These are phyloP conservation scores for Dioszegia crocea DNA, from an alignment of 768 basidiomycete genomes.

Conservation along the genomic window DNA sequence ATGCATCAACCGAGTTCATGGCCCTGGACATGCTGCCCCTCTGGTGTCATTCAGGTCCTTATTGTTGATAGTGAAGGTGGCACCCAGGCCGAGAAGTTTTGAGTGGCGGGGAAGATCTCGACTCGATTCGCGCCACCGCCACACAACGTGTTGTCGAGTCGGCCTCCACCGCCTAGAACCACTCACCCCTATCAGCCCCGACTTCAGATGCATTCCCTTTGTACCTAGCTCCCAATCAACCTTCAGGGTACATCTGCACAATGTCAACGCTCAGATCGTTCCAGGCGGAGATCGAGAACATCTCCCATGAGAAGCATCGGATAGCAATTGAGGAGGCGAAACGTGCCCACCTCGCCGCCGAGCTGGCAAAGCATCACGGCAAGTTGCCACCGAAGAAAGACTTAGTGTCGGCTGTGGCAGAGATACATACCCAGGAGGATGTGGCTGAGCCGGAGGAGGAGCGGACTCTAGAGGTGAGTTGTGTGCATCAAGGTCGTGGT, in stretches of 20 bases:
- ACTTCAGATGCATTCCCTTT: too few relatives aligned
- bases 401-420: constrained; percentile 11
- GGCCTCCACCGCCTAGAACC: background rate
- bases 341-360: constrained; percentile 33
- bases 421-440: constrained; percentile 14
- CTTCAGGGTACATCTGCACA: too few relatives aligned
- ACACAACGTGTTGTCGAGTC: background rate
- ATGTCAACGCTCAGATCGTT: constrained; percentile 47
- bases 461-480: constrained; percentile 31
- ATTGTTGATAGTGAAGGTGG: too few relatives aligned
- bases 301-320: constrained; percentile 27
- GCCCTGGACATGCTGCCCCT: too few relatives aligned
- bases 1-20: too few relatives aligned
- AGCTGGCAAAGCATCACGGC: constrained; percentile 41
- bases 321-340: constrained; percentile 27
- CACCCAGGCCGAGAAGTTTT: too few relatives aligned
- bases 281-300: constrained; percentile 46
- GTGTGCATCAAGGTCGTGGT: background rate
- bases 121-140: background rate
- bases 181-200: background rate
- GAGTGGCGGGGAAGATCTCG: too few relatives aligned
- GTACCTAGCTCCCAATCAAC: too few relatives aligned
- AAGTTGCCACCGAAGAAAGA: constrained; percentile 27
- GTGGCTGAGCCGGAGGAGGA: constrained; percentile 13
- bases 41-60: too few relatives aligned